Evolutionary conservation across 2,329 filamentous ascomycete genomes (phyloP), one percentile per base, ranked within the genome.

Genomic region (Colletotrichum cuscutae): DNA sequence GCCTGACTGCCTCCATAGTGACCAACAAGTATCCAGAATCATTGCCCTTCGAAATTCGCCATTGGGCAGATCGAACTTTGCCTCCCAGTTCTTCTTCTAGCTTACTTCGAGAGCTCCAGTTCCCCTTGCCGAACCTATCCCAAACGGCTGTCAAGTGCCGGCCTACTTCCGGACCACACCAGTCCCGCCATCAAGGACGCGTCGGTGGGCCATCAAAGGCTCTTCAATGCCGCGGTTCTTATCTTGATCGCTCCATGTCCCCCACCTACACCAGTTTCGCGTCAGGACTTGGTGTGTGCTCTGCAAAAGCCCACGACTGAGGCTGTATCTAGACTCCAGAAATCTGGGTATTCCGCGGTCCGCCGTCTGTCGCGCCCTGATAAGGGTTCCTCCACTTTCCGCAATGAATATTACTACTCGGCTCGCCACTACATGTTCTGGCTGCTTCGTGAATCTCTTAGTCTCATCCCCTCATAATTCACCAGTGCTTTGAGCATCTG

Each of bases 361-460:
- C 52, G 28, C 58, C 32, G 13, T 65, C 53, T 61, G 61, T 42
- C 30, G 59, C 54, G 54, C 66, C n/a, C 46, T 71, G 67, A 71
- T 65, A 65, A 73, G 71, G 71, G 66, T 52, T 71, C 71, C 66
- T 73, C 71, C 71, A 73, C 71, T 73, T 71, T 62, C 67, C 71
- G 71, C 49, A 52, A 42, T 52, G 71, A 71, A 71, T 71, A 71
- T 65, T 71, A 62, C 60, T 71, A 61, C 61, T 37, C 49, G 56
- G 46, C 28, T 61, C 61, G 71, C 71, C 71, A 65, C 67, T 22
- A 30, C 60, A 56, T 65, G 60, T n/a, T n/a, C 53, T 61, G 22
- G 35, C 58, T 35, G 22, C 15, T 22, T 56, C 46, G 70, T 52
- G 59, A 28, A 60, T 37, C 70, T 60, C 22, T 49, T 19, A 52